Conservation (phyloP, 345 rosid genomes). For the Camelina neglecta region DNA sequence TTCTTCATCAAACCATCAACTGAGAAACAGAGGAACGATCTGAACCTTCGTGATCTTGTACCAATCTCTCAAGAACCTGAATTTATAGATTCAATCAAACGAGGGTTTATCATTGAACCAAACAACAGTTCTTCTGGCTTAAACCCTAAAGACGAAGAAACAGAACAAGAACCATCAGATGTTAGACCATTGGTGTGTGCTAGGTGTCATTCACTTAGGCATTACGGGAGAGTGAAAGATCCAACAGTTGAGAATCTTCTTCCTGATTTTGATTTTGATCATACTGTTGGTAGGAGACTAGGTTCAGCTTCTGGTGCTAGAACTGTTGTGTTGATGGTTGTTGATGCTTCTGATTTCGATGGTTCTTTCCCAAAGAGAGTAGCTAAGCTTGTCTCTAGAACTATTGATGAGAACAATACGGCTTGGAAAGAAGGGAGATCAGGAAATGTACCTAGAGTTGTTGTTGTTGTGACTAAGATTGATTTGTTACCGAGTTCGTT, state of each 20-base stretch:
- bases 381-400: conserved; percentile 70
- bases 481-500: conserved; percentile 80
- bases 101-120: conserved; percentile 55
- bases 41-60: conserved; percentile 47
- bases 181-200: conserved; percentile 71
- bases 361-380: conserved; percentile 87
- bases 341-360: conserved; percentile 88
- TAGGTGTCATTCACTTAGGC: conserved; percentile 88
- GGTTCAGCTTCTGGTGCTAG: conserved; percentile 69
- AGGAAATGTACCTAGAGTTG: conserved; percentile 78
- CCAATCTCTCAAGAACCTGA: conserved; percentile 66
- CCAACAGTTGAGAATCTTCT: conserved; percentile 78
- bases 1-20: conserved; percentile 65
- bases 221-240: conserved; percentile 89
- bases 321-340: conserved; percentile 81
- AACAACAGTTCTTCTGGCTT: neutral
- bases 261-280: conserved; percentile 93
- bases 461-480: conserved; percentile 84
- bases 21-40: conserved; percentile 42
- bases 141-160: conserved; percentile 34
- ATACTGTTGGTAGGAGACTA: conserved; percentile 77
- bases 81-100: conserved; percentile 61
- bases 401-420: conserved; percentile 67
- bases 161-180: conserved; percentile 24
- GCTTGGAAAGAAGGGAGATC: conserved; percentile 90